Evolutionary conservation across 2,329 filamentous ascomycete species (phyloP).

Genomic region (Westerdykella aurantiaca): DNA sequence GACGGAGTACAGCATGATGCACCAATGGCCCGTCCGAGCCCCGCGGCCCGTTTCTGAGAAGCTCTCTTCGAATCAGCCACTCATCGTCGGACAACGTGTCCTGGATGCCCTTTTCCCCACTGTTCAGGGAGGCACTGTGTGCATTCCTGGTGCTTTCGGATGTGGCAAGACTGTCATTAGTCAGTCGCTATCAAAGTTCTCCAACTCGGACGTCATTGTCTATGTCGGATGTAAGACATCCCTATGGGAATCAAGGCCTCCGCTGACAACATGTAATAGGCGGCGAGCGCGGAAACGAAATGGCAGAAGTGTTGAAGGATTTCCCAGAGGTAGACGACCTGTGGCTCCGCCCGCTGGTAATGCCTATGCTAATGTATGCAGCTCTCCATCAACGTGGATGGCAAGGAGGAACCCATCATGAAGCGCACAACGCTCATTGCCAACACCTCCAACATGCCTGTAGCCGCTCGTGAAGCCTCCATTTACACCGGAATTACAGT

Average conservation of each 20-base stretch:
- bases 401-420: slow-evolving; percentile 98
- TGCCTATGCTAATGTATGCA: slow-evolving; percentile 18
- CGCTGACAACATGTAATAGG: slow-evolving; percentile 16
- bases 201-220: slow-evolving; percentile 97
- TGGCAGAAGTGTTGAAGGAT: slow-evolving; percentile 99
- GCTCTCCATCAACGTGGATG: slow-evolving; percentile 89
- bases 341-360: not conserved
- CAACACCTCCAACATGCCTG: slow-evolving; percentile 99
- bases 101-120: slow-evolving; percentile 92
- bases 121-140: slow-evolving; percentile 95
- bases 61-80: slow-evolving; percentile 79
- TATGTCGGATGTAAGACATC: slow-evolving; percentile 71
- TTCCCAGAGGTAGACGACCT: slow-evolving; percentile 67
- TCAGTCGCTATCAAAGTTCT: slow-evolving; percentile 98
- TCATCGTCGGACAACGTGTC: slow-evolving; percentile 94
- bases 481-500: slow-evolving; percentile 97
- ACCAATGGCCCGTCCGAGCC: slow-evolving; percentile 95
- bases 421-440: slow-evolving; percentile 98
- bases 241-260: slow-evolving; percentile 47
- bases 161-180: slow-evolving; percentile 99
- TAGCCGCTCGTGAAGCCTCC: slow-evolving; percentile 94
- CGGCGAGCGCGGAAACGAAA: slow-evolving; percentile 95
- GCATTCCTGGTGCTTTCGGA: slow-evolving; percentile 96
- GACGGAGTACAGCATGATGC: slow-evolving; percentile 95
- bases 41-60: slow-evolving; percentile 90